Conservation (phyloP, 1,139 yeast species). For the Pichia terricola region DNA sequence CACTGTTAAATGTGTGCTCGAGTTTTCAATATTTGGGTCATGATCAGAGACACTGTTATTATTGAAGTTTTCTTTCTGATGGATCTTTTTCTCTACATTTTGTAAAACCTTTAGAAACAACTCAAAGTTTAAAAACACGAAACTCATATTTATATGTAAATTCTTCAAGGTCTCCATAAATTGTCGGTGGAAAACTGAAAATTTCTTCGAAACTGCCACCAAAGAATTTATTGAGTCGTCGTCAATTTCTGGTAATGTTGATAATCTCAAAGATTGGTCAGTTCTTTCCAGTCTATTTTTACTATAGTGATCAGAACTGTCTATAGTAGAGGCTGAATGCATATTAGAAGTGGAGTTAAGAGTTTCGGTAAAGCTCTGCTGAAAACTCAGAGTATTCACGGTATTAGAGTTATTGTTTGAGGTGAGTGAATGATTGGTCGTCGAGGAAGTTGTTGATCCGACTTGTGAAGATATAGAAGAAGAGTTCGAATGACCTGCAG, state of each 20-base stretch:
- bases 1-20: conserved; percentile 8
- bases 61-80: conserved; percentile 6
- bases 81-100: conserved; percentile 12
- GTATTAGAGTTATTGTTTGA: conserved; percentile 6
- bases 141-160: conserved; percentile 5
- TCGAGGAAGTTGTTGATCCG: conserved; percentile 8
- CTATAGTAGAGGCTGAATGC: no score
- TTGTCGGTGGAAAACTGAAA: conserved; percentile 13
- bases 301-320: no score
- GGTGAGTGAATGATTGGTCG: conserved; percentile 7
- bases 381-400: no score
- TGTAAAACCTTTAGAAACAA: conserved; percentile 15
- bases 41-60: no score
- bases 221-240: conserved; percentile 5
- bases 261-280: conserved; percentile 4
- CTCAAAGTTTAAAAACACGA: conserved; percentile 3
- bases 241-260: conserved; percentile 7
- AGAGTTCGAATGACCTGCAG: conserved; percentile 8
- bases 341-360: no score
- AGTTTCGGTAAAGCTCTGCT: no score
- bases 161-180: conserved; percentile 9
- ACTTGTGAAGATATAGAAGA: conserved; percentile 12
- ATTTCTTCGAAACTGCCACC: conserved; percentile 13
- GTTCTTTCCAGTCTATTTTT: not conserved
- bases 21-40: conserved; percentile 3